These are phyloP conservation scores for Auxenochlorella pyrenoidosa DNA, from an alignment of 139 green algal species.

Conservation along the genomic window DNA sequence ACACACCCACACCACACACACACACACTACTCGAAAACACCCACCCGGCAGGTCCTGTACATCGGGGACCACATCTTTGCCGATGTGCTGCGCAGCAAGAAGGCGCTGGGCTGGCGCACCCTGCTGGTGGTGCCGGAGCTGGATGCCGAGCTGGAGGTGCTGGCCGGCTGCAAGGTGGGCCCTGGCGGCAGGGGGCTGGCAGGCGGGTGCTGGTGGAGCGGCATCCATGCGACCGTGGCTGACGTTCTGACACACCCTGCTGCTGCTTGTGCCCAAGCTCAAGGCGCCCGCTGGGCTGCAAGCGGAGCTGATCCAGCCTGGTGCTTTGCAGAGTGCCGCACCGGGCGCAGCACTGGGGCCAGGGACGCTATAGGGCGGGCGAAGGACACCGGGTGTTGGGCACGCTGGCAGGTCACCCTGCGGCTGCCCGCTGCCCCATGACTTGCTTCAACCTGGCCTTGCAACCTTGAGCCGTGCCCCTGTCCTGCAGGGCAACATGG, in stretches of 20 bases:
- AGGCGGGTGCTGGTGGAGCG: background rate
- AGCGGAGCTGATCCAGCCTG: background rate
- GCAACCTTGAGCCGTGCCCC: too few relatives aligned
- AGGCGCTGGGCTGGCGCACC: constrained; percentile 93
- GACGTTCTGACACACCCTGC: background rate
- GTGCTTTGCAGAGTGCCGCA: background rate
- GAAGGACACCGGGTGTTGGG: too few relatives aligned
- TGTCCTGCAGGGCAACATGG: constrained; percentile 28
- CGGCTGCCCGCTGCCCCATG: too few relatives aligned
- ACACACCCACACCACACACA: background rate
- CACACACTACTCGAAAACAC: too few relatives aligned
- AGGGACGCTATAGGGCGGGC: too few relatives aligned
- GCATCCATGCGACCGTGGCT: too few relatives aligned
- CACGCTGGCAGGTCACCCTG: too few relatives aligned
- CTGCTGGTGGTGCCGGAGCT: constrained; percentile 98
- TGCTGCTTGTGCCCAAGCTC: background rate
- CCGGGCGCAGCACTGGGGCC: background rate
- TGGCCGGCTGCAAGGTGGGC: constrained; percentile 42
- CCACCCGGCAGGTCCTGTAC: constrained; percentile 61
- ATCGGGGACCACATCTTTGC: constrained; percentile 93
- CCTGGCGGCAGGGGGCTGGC: too few relatives aligned
- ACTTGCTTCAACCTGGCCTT: background rate
- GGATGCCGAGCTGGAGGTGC: constrained; percentile 78
- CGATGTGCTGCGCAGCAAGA: constrained; percentile 84
- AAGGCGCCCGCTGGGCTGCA: background rate